phyloP scores from a whole-genome alignment of 345 rosid species.

The Cardiospermum halicacabum region DNA sequence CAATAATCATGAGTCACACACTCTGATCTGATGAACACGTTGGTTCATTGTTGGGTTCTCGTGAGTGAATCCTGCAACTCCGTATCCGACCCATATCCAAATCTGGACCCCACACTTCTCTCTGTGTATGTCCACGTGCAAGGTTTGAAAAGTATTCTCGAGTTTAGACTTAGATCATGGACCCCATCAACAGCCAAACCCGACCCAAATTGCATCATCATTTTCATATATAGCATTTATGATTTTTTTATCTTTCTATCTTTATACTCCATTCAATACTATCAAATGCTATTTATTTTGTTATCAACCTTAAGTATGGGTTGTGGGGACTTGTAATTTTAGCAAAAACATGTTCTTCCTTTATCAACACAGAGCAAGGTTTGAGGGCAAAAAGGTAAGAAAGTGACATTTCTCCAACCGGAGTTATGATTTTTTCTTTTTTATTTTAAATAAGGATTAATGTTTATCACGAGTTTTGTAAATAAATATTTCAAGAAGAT shows the following conservation, averaged over 20 bases:
- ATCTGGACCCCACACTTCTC: not conserved
- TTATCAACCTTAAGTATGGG: too few relatives aligned
- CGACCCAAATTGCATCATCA: too few relatives aligned
- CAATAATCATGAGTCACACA: too few relatives aligned
- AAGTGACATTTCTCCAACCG: slow-evolving; percentile 10
- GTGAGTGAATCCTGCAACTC: slow-evolving; percentile 9
- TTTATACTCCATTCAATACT: too few relatives aligned
- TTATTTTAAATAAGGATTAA: too few relatives aligned
- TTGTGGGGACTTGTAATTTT: not conserved
- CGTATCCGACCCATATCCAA: too few relatives aligned
- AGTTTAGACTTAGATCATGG: too few relatives aligned
- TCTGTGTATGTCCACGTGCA: slow-evolving; percentile 13
- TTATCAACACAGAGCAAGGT: not conserved
- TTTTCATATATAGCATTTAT: too few relatives aligned
- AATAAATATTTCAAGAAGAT: too few relatives aligned
- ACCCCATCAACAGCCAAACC: not conserved
- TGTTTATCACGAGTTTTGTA: too few relatives aligned
- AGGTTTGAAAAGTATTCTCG: slow-evolving; percentile 15
- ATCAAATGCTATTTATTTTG: too few relatives aligned
- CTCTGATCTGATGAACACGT: not conserved
- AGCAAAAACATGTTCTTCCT: not conserved
- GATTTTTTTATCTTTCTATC: too few relatives aligned
- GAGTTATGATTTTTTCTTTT: not conserved
- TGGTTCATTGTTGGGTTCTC: not conserved
- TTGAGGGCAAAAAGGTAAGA: slow-evolving; percentile 3